Base-by-base conservation (phyloP, 2,329 filamentous ascomycete genomes). In the Xylariaceae sp. region DNA sequence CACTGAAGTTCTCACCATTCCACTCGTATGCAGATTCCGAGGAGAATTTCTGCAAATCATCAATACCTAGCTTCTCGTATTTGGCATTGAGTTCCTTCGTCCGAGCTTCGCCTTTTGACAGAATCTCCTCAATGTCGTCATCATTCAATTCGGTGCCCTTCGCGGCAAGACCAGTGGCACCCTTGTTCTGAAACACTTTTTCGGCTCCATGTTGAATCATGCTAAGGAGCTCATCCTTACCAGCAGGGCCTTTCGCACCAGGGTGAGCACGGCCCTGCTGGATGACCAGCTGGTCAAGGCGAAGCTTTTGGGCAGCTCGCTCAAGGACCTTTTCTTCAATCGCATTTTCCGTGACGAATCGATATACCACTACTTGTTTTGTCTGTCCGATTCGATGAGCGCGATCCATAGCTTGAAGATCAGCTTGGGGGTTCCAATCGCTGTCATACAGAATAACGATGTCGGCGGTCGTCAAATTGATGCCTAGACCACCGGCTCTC, bases 121-220 rank as follows among this genome's bases (percentile, higher is more conserved):
- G 76, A 62, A 99, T 95, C 5, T 80, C 80, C 59, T 99, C 94
- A 55, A 99, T 95, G 62, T 96, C 91, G 47, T 91, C 89, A 51
- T 96, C 91, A 12, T 84, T 81, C n/a, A 91, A 74, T 11, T 87
- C 84, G 26, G 76, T 75, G 7, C 76, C 81, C 52, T 83, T 81
- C 11, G 80, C 80, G 4, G 78, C 77, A 44, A 87, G 73, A 32
- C 84, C 86, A 9, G 81, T 80, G 2, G 81, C 77, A 29, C 85
- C 85, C 68, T 89, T 88, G 44, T 78, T 81, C 62, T 87, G 80
- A 74, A 99, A 97, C 0, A 99, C 88, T 62, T 89, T 90, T 69
- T 95, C 90, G n/a, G 95, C 94, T 58, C 94, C 94, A 67, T 99
- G 94, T 70, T 99, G 94, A 67, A 99, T 99, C 94, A 99, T 99